phyloP scores from a whole-genome alignment of 352 stramenopile genomes.

The Globisporangium camurandrum region DNA sequence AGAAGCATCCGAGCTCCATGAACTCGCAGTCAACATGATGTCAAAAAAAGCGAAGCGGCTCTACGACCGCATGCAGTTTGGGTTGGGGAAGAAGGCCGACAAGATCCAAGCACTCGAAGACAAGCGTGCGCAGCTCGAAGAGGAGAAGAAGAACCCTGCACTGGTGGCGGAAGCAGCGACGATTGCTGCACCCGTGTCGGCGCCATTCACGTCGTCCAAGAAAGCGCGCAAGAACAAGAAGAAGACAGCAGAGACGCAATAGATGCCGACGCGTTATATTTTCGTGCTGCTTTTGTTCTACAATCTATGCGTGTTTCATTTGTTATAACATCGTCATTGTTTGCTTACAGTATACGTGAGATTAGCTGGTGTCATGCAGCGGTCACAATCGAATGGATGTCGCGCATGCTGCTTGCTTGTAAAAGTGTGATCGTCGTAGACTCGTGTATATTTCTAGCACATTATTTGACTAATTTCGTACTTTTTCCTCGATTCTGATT shows the following conservation, averaged over 20 bases:
- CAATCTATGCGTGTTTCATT: too few species aligned
- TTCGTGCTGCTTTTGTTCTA: too few species aligned
- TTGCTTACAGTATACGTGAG: too few species aligned
- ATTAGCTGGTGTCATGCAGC: too few species aligned
- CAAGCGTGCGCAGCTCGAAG: constrained; percentile 65
- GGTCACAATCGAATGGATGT: too few species aligned
- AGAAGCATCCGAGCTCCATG: constrained; percentile 71
- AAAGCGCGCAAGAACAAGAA: constrained; percentile 6
- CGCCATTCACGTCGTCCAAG: constrained; percentile 23
- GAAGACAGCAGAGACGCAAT: constrained; percentile 5
- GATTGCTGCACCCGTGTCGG: not conserved
- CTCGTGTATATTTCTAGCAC: too few species aligned
- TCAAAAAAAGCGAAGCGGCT: constrained; percentile 89
- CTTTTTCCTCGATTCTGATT: too few species aligned
- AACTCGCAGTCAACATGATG: constrained; percentile 89
- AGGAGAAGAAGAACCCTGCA: constrained; percentile 38
- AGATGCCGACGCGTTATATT: constrained; percentile 7
- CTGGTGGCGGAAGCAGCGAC: constrained; percentile 2
- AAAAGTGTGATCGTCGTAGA: too few species aligned
- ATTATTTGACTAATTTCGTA: too few species aligned
- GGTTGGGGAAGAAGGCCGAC: constrained; percentile 82
- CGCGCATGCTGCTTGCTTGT: too few species aligned
- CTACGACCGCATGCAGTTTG: constrained; percentile 90
- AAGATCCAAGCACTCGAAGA: constrained; percentile 80
- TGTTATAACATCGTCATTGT: too few species aligned